Conservation (phyloP, 139 green algal genomes). For the Micractinium conductrix region DNA sequence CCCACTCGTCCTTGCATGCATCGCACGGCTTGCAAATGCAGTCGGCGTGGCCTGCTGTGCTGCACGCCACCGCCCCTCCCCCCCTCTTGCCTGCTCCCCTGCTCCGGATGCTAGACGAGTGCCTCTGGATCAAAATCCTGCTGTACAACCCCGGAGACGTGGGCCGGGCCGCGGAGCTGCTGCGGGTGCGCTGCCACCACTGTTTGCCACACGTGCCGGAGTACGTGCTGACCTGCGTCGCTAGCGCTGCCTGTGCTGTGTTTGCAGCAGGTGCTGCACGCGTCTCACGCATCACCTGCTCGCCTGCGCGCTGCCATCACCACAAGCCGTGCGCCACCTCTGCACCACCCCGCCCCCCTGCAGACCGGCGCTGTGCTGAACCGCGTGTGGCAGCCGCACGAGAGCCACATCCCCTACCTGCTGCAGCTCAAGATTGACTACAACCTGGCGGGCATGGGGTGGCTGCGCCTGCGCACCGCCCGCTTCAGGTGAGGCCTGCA, state of each 20-base stretch:
- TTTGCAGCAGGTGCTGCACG: too few species aligned
- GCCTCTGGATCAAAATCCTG: constrained; percentile 89
- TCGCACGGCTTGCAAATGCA: neutral
- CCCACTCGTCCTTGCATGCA: neutral
- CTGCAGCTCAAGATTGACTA: constrained; percentile 97
- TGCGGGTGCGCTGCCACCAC: too few species aligned
- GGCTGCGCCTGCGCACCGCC: constrained; percentile 63
- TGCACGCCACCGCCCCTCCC: neutral
- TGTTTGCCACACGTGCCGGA: too few species aligned
- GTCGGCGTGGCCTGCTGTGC: neutral
- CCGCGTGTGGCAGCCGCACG: constrained; percentile 83
- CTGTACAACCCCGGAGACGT: constrained; percentile 86
- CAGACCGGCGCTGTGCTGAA: constrained; percentile 81
- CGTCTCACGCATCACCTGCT: too few species aligned
- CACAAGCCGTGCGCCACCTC: too few species aligned
- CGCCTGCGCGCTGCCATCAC: too few species aligned
- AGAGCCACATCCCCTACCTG: constrained; percentile 94
- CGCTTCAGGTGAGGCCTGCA: constrained; percentile 35
- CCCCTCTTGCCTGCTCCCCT: neutral
- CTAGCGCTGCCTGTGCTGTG: too few species aligned
- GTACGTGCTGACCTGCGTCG: too few species aligned
- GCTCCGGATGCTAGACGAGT: constrained; percentile 61
- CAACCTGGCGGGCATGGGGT: constrained; percentile 93
- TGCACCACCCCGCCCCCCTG: constrained; percentile 32
- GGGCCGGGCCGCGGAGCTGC: constrained; percentile 49